Base-by-base conservation (phyloP, 2,329 filamentous ascomycete genomes). In the Neofusicoccum umdonicola region DNA sequence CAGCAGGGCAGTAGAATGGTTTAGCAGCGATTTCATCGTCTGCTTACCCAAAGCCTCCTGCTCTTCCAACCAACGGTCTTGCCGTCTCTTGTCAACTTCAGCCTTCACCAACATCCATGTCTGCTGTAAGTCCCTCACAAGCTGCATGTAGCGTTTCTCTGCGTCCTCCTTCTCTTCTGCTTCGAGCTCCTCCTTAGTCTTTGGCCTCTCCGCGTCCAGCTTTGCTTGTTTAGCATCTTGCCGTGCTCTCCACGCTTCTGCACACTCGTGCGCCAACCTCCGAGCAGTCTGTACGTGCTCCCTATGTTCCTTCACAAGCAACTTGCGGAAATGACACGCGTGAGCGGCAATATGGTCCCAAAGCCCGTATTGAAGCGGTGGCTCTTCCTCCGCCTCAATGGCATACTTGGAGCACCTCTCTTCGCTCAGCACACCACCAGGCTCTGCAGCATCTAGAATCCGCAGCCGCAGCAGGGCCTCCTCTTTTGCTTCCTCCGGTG, bases 261-360 rank as follows among this genome's bases (percentile, higher is more conserved):
- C 83, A 70, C 91, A 92, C 50, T 91, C 89, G 71, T 91, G 87
- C 1, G 94, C 94, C 62, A 96, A 77, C 62, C 87, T 87, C 76
- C 93, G 96, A 1, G 94, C 94, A 2, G 85, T 82, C n/a, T 85
- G 82, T 41, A 87, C 87, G 76, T 98, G 94, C 12, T 88, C 84
- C 67, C 87, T 86, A 69, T 93, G 90, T 75, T 99, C 95, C 65
- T 87, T 86, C 2, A 89, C 78, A 79, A 98, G 86, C 41, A 98
- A 82, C 71, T 88, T 90, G 54, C 91, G 88, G 70, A 98, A 94
- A 70, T 93, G 90, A 12, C 89, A 74, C 65, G 90, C 89, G 67
- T 96, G 93, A 52, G 89, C 88, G 51, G 90, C 83, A 62, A 98
- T 83, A 73, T 98, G 91, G 72, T 98, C 93, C 72, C 87, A 85